These are phyloP conservation scores for Trichothecium sympodiale DNA, from an alignment of 2,329 filamentous ascomycete genomes.

Conservation along the genomic window DNA sequence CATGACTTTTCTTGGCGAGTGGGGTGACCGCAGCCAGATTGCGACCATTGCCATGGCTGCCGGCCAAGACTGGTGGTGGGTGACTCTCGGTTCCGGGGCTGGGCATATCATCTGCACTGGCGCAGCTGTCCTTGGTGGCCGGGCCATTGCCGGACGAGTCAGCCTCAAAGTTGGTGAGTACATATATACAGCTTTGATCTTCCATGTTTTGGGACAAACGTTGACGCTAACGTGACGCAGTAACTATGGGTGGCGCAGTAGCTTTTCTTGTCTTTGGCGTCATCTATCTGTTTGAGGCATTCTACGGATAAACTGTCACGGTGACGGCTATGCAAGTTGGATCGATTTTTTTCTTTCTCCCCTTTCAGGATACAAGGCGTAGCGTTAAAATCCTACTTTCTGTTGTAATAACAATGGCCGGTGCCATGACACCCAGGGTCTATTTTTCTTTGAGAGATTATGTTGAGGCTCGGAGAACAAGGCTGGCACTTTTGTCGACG, in stretches of 20 bases:
- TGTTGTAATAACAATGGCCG: no score
- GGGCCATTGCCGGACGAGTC: constrained; percentile 85
- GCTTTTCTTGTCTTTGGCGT: constrained; percentile 87
- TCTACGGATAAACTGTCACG: constrained; percentile 35
- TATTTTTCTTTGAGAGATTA: no score
- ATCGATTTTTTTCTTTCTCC: no score
- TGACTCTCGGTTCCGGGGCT: constrained; percentile 75
- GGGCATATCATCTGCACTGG: constrained; percentile 88
- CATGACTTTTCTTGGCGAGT: constrained; percentile 98
- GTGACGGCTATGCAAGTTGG: neutral
- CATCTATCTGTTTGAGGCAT: constrained; percentile 79
- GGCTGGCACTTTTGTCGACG: no score
- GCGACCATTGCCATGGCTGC: constrained; percentile 98
- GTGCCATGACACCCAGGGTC: no score
- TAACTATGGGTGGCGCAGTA: constrained; percentile 81
- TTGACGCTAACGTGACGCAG: constrained; percentile 33
- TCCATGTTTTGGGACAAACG: neutral
- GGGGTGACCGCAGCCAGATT: constrained; percentile 96
- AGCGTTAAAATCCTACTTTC: no score
- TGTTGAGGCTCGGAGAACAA: no score
- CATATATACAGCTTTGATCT: no score
- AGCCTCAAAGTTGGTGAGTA: constrained; percentile 90
- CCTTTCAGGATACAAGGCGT: no score
- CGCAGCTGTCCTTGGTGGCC: constrained; percentile 81
- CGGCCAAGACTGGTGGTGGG: constrained; percentile 98